phyloP scores from a whole-genome alignment of 768 basidiomycete genomes.

The Crassisporium funariophilum region DNA sequence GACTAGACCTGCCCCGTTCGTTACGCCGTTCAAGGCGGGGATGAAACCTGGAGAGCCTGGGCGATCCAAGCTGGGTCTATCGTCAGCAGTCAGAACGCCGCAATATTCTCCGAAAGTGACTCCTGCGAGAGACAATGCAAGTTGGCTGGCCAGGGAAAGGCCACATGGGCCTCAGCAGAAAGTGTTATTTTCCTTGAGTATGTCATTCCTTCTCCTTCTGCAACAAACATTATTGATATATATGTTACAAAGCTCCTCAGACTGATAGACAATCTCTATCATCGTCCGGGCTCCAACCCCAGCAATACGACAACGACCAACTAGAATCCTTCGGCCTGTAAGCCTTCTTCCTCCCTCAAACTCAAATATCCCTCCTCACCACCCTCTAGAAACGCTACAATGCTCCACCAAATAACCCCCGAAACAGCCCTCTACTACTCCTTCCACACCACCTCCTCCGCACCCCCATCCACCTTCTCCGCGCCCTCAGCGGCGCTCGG shows the following conservation, averaged over 20 bases:
- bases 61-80: constrained; percentile 26
- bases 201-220: constrained; percentile 14
- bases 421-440: constrained; percentile 58
- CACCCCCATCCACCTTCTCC: constrained; percentile 18
- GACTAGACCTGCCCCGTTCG: constrained; percentile 45
- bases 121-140: constrained; percentile 13
- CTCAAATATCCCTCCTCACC: constrained; percentile 4
- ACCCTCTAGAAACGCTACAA: constrained; percentile 46
- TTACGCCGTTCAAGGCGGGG: constrained; percentile 64
- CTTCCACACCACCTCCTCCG: constrained; percentile 46
- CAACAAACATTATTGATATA: too few species aligned
- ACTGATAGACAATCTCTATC: constrained; percentile 45
- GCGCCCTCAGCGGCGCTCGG: constrained; percentile 39
- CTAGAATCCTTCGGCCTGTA: constrained; percentile 57
- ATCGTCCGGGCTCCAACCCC: constrained; percentile 54
- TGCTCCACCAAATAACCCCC: constrained; percentile 58
- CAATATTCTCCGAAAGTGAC: constrained; percentile 7
- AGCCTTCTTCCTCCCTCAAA: constrained; percentile 17
- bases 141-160: constrained; percentile 10
- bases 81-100: constrained; percentile 16
- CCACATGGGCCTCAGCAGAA: constrained; percentile 9
- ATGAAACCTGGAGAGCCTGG: constrained; percentile 48
- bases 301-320: constrained; percentile 42
- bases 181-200: constrained; percentile 49
- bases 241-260: constrained; percentile 16